phyloP scores from a whole-genome alignment of 2,329 filamentous ascomycete genomes.

The Xylaria sp. region DNA sequence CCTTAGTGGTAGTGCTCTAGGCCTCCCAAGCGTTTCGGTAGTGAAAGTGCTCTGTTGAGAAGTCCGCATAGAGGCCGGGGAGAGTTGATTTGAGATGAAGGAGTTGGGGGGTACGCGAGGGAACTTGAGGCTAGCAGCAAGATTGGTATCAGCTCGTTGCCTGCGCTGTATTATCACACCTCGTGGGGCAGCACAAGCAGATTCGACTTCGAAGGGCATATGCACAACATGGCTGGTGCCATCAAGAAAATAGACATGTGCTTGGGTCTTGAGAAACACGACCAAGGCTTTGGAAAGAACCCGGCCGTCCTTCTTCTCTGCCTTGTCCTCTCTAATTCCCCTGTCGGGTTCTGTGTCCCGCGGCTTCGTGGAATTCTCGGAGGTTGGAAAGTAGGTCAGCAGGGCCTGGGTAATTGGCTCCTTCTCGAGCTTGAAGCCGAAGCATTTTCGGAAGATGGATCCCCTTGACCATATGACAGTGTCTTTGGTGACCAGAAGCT shows the following conservation, averaged over 20 bases:
- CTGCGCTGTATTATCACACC: constrained; percentile 89
- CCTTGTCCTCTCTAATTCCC: constrained; percentile 38
- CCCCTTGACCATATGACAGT: constrained; percentile 90
- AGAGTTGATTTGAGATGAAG: constrained; percentile 72
- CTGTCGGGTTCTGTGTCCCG: constrained; percentile 2
- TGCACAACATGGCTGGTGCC: constrained; percentile 89
- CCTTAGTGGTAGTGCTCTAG: constrained; percentile 56
- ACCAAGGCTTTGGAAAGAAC: constrained; percentile 71
- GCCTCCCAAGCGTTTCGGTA: constrained; percentile 58
- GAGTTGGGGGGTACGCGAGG: constrained; percentile 76
- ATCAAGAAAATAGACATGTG: constrained; percentile 88
- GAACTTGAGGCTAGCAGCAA: constrained; percentile 57
- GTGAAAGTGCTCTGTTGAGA: constrained; percentile 58
- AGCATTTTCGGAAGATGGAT: constrained; percentile 80
- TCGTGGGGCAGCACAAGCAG: constrained; percentile 77
- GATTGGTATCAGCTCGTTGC: constrained; percentile 54
- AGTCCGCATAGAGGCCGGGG: constrained; percentile 51
- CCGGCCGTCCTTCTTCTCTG: constrained; percentile 42
- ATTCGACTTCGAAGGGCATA: constrained; percentile 92
- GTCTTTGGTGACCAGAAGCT: constrained; percentile 73
- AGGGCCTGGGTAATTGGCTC: constrained; percentile 85
- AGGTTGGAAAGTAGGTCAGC: constrained; percentile 76
- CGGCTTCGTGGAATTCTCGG: constrained; percentile 41
- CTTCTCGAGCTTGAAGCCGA: constrained; percentile 83
- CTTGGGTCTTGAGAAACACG: constrained; percentile 89